A percentile compares a stretch with the other conserved stretches of the same genome.
These are phyloP conservation scores for Ophiostoma tasmaniense DNA, from an alignment of 2,329 filamentous ascomycete genomes.

Conservation along the genomic window DNA sequence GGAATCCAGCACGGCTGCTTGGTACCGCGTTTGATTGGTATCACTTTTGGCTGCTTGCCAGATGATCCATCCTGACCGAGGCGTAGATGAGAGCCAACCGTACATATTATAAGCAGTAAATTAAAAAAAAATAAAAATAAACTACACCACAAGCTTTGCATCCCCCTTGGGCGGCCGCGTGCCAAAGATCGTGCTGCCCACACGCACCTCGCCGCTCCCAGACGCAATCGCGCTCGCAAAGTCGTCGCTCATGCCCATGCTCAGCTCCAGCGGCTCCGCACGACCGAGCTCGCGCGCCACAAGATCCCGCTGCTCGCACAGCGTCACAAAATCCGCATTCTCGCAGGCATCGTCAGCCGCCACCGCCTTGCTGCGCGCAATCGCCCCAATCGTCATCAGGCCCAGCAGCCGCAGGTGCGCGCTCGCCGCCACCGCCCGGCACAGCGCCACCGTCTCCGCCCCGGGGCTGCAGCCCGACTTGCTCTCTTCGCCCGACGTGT, in stretches of 20 bases:
- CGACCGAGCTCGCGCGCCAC: slow-evolving; percentile 45
- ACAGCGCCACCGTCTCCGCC: slow-evolving; percentile 53
- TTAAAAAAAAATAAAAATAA: background rate
- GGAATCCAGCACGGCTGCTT: background rate
- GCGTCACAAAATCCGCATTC: slow-evolving; percentile 76
- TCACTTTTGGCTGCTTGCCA: too few relatives aligned
- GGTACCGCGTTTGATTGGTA: background rate
- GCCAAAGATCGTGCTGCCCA: slow-evolving; percentile 93
- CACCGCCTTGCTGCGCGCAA: slow-evolving; percentile 69
- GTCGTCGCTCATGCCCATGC: slow-evolving; percentile 98
- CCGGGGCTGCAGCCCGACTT: slow-evolving; percentile 76
- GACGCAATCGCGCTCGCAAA: slow-evolving; percentile 79
- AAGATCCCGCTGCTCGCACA: slow-evolving; percentile 62
- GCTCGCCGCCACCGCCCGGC: slow-evolving; percentile 62
- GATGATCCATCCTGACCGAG: too few relatives aligned
- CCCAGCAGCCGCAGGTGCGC: slow-evolving; percentile 67
- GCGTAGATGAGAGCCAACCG: too few relatives aligned
- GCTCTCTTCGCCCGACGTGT: slow-evolving; percentile 78
- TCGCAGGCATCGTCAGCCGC: slow-evolving; percentile 66
- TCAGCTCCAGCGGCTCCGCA: slow-evolving; percentile 62
- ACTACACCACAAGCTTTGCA: slow-evolving; percentile 55
- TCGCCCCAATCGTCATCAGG: slow-evolving; percentile 95
- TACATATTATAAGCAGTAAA: too few relatives aligned
- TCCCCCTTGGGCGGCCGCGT: slow-evolving; percentile 69
- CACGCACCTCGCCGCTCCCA: slow-evolving; percentile 82